phyloP scores from a whole-genome alignment of 2,329 filamentous ascomycete genomes.

The Neospermospora avenae region DNA sequence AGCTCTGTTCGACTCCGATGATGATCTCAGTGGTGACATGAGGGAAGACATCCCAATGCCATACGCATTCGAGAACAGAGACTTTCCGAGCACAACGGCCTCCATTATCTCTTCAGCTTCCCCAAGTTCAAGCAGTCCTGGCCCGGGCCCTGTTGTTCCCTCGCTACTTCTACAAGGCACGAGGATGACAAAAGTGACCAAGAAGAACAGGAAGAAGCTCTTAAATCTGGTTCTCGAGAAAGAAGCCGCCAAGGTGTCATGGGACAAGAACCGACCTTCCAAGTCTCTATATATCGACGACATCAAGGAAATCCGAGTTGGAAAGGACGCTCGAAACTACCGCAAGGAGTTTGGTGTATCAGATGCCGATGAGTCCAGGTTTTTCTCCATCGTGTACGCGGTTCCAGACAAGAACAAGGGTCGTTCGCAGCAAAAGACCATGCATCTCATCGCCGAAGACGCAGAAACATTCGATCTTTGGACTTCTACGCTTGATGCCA shows the following conservation, averaged over 20 bases:
- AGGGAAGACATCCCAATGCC: conserved; percentile 44
- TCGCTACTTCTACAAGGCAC: conserved; percentile 75
- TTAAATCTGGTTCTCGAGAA: conserved; percentile 73
- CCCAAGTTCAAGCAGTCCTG: conserved; percentile 32
- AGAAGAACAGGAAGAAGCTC: conserved; percentile 68
- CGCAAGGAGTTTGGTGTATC: conserved; percentile 76
- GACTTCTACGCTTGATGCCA: conserved; percentile 78
- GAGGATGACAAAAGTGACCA: conserved; percentile 76
- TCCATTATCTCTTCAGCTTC: conserved; percentile 46
- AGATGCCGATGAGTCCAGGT: conserved; percentile 64
- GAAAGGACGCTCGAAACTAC: conserved; percentile 82
- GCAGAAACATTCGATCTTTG: conserved; percentile 71
- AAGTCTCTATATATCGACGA: conserved; percentile 95
- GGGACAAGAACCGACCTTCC: conserved; percentile 73
- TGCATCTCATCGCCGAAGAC: conserved; percentile 82
- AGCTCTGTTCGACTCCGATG: conserved; percentile 52
- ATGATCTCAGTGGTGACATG: conserved; percentile 51
- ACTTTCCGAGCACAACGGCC: conserved; percentile 47
- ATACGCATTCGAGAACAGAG: conserved; percentile 38
- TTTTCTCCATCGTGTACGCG: conserved; percentile 88
- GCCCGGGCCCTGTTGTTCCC: conserved; percentile 71
- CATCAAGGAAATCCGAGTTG: conserved; percentile 84
- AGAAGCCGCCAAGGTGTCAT: conserved; percentile 80
- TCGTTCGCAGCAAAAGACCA: conserved; percentile 60
- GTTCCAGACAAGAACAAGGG: conserved; percentile 75